A percentile compares a stretch with the other conserved stretches of the same genome.
Conservation (phyloP, 805 yeast species). For the Suhomyces faveliae region DNA sequence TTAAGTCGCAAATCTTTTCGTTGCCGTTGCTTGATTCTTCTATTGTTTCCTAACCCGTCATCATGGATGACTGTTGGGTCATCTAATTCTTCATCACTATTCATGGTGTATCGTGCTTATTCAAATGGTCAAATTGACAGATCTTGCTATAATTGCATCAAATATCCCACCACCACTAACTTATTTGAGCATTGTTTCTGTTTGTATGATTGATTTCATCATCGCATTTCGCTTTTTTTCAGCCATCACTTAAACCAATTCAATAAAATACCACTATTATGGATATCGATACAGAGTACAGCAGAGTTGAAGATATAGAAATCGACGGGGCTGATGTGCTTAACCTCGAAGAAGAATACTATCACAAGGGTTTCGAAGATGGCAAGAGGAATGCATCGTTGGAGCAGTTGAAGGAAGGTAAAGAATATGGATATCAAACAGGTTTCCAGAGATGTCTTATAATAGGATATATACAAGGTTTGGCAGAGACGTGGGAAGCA, state of each 20-base stretch:
- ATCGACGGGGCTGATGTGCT: slow-evolving; percentile 38
- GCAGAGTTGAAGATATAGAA: not conserved
- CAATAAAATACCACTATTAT: not conserved
- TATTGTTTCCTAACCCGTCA: slow-evolving; percentile 13
- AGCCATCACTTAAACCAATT: not conserved
- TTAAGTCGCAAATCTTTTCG: slow-evolving; percentile 17
- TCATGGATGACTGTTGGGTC: slow-evolving; percentile 2
- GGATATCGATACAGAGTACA: not conserved
- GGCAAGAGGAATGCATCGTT: slow-evolving; percentile 62
- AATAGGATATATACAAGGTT: slow-evolving; percentile 65
- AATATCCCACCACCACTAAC: not conserved
- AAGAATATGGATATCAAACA: slow-evolving; percentile 78
- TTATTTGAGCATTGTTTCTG: not conserved
- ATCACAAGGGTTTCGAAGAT: slow-evolving; percentile 67
- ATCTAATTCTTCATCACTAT: slow-evolving; percentile 5
- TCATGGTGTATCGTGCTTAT: not conserved
- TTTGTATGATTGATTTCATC: not conserved
- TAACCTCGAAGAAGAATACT: slow-evolving; percentile 59
- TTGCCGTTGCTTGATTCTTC: slow-evolving; percentile 14
- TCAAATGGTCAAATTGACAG: not conserved
- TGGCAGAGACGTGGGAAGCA: slow-evolving; percentile 39
- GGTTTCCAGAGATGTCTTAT: slow-evolving; percentile 70
- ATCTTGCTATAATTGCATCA: not conserved
- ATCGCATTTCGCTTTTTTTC: not conserved
- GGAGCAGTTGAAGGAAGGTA: slow-evolving; percentile 71